Conservation (phyloP, 1,139 yeast species). For the Hemisphaericaspora subhashii region DNA sequence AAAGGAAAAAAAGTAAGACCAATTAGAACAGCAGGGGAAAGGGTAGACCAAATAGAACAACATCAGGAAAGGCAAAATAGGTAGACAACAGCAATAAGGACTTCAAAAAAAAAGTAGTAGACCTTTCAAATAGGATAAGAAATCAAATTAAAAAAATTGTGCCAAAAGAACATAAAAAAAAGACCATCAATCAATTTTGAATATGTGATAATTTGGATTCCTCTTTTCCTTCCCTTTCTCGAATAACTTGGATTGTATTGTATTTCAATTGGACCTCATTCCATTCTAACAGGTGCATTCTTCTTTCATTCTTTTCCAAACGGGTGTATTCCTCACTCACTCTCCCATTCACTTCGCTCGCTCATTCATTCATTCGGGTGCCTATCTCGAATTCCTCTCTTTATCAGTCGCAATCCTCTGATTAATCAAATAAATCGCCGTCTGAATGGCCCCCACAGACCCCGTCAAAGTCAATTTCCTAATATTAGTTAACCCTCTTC, state of each 20-base stretch:
- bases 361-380: not conserved
- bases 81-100: too few species aligned
- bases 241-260: too few species aligned
- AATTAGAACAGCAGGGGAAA: not conserved
- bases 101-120: too few species aligned
- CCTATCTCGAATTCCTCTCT: constrained; percentile 34
- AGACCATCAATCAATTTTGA: too few species aligned
- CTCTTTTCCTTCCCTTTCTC: too few species aligned
- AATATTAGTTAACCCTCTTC: constrained; percentile 55
- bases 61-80: not conserved
- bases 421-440: constrained; percentile 76
- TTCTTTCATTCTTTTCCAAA: not conserved
- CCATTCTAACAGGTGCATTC: too few species aligned
- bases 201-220: too few species aligned
- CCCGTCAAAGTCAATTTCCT: constrained; percentile 75
- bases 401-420: constrained; percentile 70
- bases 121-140: too few species aligned
- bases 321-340: not conserved
- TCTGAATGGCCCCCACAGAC: constrained; percentile 64
- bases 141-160: too few species aligned
- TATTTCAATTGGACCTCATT: too few species aligned
- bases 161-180: too few species aligned
- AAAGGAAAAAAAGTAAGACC: not conserved
- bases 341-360: not conserved
- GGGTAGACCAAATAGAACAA: too few species aligned